Evolutionary conservation across 192 early-diverging fungal species (phyloP).

Genomic region (Mortierella alpina): DNA sequence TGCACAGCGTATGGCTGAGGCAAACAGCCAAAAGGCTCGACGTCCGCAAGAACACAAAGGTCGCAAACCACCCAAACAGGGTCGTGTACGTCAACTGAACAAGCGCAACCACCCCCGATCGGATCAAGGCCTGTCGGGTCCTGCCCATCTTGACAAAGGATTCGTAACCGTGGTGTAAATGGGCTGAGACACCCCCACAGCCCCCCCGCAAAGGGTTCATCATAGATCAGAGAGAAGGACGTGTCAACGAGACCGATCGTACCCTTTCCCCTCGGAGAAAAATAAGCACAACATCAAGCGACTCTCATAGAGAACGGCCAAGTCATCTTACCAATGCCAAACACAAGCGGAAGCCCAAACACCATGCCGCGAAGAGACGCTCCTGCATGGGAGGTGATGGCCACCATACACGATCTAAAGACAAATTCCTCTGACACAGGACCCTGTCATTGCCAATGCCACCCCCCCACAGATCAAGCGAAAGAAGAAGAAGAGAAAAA

Average conservation of each 20-base stretch:
- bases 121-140: conserved; percentile 48
- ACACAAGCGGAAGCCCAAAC: conserved; percentile 71
- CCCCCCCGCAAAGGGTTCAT: neutral
- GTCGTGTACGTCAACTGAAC: conserved; percentile 82
- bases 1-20: conserved; percentile 78
- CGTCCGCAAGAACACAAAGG: conserved; percentile 72
- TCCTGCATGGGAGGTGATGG: conserved; percentile 57
- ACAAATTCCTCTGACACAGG: conserved; percentile 81
- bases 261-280: neutral
- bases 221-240: neutral
- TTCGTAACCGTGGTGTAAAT: conserved; percentile 78
- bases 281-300: neutral
- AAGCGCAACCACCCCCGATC: conserved; percentile 36
- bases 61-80: conserved; percentile 84
- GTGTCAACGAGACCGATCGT: too few species aligned
- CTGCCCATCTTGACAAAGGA: conserved; percentile 56
- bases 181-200: conserved; percentile 55
- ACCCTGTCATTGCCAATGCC: conserved; percentile 55
- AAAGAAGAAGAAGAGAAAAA: too few species aligned
- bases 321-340: conserved; percentile 73
- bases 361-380: conserved; percentile 54
- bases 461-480: too few species aligned
- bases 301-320: neutral
- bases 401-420: conserved; percentile 77
- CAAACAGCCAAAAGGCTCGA: conserved; percentile 63